phyloP scores from a whole-genome alignment of 1,284 basidiomycete species.

The Pseudozyma hubeiensis region DNA sequence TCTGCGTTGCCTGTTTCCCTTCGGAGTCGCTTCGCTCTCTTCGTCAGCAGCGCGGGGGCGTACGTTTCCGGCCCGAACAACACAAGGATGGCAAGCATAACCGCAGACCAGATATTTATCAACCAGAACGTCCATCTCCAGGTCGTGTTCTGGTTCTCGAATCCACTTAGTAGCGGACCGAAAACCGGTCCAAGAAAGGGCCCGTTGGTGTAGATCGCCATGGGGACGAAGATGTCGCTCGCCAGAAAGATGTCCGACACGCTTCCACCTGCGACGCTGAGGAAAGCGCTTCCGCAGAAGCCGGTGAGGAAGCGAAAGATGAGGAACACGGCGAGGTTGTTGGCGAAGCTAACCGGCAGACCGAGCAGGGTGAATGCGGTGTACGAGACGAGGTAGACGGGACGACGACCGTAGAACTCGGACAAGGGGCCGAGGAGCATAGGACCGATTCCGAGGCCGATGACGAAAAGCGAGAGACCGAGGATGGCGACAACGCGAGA shows the following conservation, averaged over 20 bases:
- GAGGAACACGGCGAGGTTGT: conserved; percentile 64
- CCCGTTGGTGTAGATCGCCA: conserved; percentile 67
- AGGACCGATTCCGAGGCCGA: conserved; percentile 69
- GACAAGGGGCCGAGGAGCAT: conserved; percentile 73
- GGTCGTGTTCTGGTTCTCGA: conserved; percentile 62
- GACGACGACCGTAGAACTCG: conserved; percentile 73
- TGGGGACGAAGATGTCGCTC: conserved; percentile 62
- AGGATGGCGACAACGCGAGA: conserved; percentile 79
- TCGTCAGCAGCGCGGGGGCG: conserved; percentile 63
- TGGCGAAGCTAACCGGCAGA: conserved; percentile 56
- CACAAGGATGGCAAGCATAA: conserved; percentile 59
- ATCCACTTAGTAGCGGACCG: conserved; percentile 54
- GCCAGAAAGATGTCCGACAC: conserved; percentile 61
- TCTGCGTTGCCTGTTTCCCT: conserved; percentile 60
- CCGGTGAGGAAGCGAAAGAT: conserved; percentile 66
- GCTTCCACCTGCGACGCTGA: conserved; percentile 57
- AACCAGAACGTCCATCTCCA: conserved; percentile 68
- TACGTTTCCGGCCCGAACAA: conserved; percentile 67
- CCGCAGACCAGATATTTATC: conserved; percentile 60
- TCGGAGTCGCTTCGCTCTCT: conserved; percentile 61
- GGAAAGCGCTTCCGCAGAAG: conserved; percentile 64
- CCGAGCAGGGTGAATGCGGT: conserved; percentile 49
- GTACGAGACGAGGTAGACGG: conserved; percentile 57
- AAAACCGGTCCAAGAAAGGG: conserved; percentile 62
- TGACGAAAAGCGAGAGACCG: conserved; percentile 77